Base-by-base conservation (phyloP, 2,329 filamentous ascomycete species). In the Elsinoe ampelina region DNA sequence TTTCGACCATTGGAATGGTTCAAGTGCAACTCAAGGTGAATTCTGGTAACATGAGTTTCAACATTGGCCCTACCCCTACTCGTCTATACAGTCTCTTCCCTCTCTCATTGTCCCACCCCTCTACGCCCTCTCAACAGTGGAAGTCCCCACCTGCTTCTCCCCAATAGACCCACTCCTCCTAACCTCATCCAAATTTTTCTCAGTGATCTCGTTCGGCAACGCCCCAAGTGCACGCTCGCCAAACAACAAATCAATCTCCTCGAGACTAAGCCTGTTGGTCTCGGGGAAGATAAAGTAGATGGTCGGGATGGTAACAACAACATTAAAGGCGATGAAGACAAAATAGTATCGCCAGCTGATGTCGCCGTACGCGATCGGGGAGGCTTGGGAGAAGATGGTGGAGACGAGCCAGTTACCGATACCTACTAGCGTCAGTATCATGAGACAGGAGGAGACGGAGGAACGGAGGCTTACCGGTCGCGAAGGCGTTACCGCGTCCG, bases 371-470 rank as follows among this genome's bases (percentile, higher is more conserved):
- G 75, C 80, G 55, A 76, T 76, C 0, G 80, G 81, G 2, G 75
- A 78, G 2, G 82, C 75, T 63, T 84, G 81, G 6, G 75, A 76
- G 72, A 80, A 83, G 26, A 84, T 71, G 0, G 80, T 81, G 30
- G 77, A 76, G 13, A 83, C 77, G 2, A 80, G 70, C 80, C 79
- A 82, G 61, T 82, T 82, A 1, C 79, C 79, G 43, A 82, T 72
- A 48, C 74, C 52, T 55, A 30, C 7, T 30, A 5, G 7, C 5
- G 26, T 30, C 26, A 30, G 26, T 30, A 8, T 30, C 26, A 30
- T 7, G 26, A 30, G 26, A 30, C 7, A 8, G 7, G 26, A 30
- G 10, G 6, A 19, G 5, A 2, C 2, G 13, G 10, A 41, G 20
- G 38, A 15, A 22, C 5, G 5, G 19, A 34, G 4, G 26, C 52